Evolutionary conservation across 2,329 filamentous ascomycete genomes (phyloP).

Genomic region (Fusarium xylarioides): DNA sequence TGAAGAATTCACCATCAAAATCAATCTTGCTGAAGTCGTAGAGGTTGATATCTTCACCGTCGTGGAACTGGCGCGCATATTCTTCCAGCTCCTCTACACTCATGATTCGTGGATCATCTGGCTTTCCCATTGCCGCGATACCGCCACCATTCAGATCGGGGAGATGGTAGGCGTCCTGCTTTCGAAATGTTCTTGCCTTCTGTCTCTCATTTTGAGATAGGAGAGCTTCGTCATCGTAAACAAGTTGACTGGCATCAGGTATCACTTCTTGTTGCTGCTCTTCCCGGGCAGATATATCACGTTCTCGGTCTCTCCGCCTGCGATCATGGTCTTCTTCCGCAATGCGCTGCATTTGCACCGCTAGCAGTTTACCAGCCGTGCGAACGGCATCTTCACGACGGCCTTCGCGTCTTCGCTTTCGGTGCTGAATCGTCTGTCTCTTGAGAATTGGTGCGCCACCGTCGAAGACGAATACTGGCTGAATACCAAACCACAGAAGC

Average conservation of each 20-base stretch:
- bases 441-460: constrained; percentile 92
- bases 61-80: constrained; percentile 91
- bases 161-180: constrained; percentile 94
- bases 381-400: constrained; percentile 90
- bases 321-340: constrained; percentile 85
- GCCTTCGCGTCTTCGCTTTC: constrained; percentile 85
- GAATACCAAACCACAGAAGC: constrained; percentile 94
- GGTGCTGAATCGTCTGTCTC: constrained; percentile 83
- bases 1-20: constrained; percentile 95
- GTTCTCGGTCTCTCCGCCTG: constrained; percentile 60
- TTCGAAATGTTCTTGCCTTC: constrained; percentile 81
- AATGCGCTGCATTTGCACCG: constrained; percentile 90
- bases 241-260: constrained; percentile 73
- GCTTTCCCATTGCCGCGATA: constrained; percentile 85
- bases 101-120: constrained; percentile 96
- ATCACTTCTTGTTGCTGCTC: constrained; percentile 71
- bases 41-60: constrained; percentile 87
- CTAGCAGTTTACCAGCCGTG: constrained; percentile 90
- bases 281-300: constrained; percentile 51
- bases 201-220: constrained; percentile 81
- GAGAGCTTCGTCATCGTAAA: constrained; percentile 90
- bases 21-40: constrained; percentile 99
- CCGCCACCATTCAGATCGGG: constrained; percentile 82
- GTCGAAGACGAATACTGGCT: constrained; percentile 97
- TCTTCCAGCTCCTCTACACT: constrained; percentile 92